Percentiles rank a stretch among this genome's conserved stretches.
Evolutionary conservation across 306 rosid species (phyloP).

Genomic region (Delonix regia): DNA sequence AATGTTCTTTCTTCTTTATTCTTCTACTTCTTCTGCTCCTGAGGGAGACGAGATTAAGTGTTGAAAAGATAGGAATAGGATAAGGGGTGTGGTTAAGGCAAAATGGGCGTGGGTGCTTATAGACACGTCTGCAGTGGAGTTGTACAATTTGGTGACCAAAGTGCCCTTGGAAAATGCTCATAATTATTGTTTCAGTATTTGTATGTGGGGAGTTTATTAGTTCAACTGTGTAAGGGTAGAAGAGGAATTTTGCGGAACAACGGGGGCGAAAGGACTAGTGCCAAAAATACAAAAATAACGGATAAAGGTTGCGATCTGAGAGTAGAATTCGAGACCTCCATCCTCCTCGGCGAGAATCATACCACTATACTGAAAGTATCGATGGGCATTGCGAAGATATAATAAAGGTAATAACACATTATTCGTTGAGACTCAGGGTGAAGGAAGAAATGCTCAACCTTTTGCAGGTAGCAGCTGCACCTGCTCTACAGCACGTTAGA

Average conservation of each 20-base stretch:
- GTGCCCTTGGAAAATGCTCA: slow-evolving; percentile 8
- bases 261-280: too few relatives aligned
- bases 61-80: slow-evolving; percentile 42
- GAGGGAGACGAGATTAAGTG: not conserved
- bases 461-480: too few relatives aligned
- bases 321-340: slow-evolving; percentile 77
- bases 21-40: not conserved
- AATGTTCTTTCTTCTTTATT: not conserved
- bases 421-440: too few relatives aligned
- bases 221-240: not conserved
- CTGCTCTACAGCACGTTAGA: too few relatives aligned
- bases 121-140: not conserved
- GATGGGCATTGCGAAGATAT: too few relatives aligned
- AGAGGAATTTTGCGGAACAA: not conserved
- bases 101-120: not conserved
- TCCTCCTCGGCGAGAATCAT: slow-evolving; percentile 82
- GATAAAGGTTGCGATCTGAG: slow-evolving; percentile 59
- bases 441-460: slow-evolving; percentile 50
- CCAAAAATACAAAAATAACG: not conserved
- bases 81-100: not conserved
- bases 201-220: not conserved
- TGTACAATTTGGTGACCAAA: not conserved
- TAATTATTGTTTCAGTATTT: not conserved
- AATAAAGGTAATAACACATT: too few relatives aligned
- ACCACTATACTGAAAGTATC: too few relatives aligned